These are phyloP conservation scores for Pseudogymnoascus sp. DNA, from an alignment of 2,329 filamentous ascomycete genomes.

Conservation along the genomic window DNA sequence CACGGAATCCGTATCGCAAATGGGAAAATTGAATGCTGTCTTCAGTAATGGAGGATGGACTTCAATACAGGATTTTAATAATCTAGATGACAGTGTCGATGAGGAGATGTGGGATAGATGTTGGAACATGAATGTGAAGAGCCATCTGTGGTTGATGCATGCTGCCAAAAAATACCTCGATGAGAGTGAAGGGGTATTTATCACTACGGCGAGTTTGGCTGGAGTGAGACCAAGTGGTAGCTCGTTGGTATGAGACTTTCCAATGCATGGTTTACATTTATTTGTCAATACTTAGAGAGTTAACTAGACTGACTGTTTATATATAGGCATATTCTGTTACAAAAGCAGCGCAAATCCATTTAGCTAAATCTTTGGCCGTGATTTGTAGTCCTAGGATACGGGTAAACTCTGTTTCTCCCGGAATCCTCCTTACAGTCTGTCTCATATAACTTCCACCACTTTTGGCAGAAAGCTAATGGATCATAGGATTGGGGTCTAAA, in stretches of 20 bases:
- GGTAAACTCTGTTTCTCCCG: conserved; percentile 51
- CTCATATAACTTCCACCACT: not conserved
- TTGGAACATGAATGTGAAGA: conserved; percentile 55
- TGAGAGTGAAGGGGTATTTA: conserved; percentile 48
- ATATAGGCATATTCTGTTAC: conserved; percentile 62
- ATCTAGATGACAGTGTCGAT: conserved; percentile 43
- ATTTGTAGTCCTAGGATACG: conserved; percentile 46
- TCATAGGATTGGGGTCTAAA: conserved; percentile 50
- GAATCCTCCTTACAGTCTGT: conserved; percentile 36
- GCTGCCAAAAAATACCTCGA: conserved; percentile 46
- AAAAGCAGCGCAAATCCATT: conserved; percentile 62
- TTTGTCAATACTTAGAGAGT: not conserved
- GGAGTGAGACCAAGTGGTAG: conserved; percentile 57
- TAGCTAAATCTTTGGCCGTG: conserved; percentile 44
- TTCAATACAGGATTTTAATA: conserved; percentile 34
- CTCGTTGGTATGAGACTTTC: conserved; percentile 36
- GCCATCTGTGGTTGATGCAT: conserved; percentile 50
- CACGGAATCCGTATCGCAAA: conserved; percentile 44
- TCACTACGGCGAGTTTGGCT: conserved; percentile 55
- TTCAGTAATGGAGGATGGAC: conserved; percentile 65
- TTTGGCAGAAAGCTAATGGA: not conserved
- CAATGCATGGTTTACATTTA: not conserved
- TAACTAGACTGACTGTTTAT: not conserved
- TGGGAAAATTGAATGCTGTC: conserved; percentile 67
- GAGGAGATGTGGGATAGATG: conserved; percentile 52